Conservation (phyloP, 768 basidiomycete genomes). For the Trametes coccinea region DNA sequence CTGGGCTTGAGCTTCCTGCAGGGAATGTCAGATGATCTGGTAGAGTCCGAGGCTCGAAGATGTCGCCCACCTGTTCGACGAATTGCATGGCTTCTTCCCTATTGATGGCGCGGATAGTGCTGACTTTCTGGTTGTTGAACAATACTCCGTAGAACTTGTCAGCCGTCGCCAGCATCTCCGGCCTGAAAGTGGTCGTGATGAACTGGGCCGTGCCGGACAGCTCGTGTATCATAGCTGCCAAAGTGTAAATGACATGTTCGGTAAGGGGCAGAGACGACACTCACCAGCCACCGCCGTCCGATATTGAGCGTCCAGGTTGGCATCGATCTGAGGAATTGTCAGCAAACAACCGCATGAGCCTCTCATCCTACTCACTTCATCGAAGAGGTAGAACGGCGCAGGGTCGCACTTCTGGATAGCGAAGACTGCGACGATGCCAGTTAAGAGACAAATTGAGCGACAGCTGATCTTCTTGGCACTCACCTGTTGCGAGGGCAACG, state of each 20-base stretch:
- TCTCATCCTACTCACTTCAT: conserved; percentile 60
- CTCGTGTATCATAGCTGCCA: conserved; percentile 87
- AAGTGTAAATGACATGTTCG: background rate
- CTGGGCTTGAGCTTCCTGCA: conserved; percentile 51
- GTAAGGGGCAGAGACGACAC: conserved; percentile 29
- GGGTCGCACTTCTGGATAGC: conserved; percentile 99
- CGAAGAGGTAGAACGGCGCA: conserved; percentile 99
- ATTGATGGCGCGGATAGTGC: conserved; percentile 83
- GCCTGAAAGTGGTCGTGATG: conserved; percentile 97
- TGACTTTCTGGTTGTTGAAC: conserved; percentile 95
- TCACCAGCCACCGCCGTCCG: conserved; percentile 93
- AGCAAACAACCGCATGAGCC: background rate
- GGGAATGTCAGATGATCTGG: background rate
- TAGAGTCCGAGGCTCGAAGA: background rate
- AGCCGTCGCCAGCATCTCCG: conserved; percentile 93
- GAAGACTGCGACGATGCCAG: conserved; percentile 59
- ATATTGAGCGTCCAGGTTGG: conserved; percentile 96
- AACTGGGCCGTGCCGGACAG: conserved; percentile 88
- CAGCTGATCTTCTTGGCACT: conserved; percentile 7
- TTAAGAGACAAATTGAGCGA: background rate
- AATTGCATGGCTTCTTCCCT: conserved; percentile 93
- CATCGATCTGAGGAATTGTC: conserved; percentile 70
- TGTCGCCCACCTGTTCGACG: conserved; percentile 72
- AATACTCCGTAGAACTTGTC: conserved; percentile 98
- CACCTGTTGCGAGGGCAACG: conserved; percentile 92